A percentile compares a stretch with the other conserved stretches of the same genome.
These are phyloP conservation scores for Annulohypoxylon maeteangense DNA, from an alignment of 495 filamentous ascomycete species.

Conservation along the genomic window DNA sequence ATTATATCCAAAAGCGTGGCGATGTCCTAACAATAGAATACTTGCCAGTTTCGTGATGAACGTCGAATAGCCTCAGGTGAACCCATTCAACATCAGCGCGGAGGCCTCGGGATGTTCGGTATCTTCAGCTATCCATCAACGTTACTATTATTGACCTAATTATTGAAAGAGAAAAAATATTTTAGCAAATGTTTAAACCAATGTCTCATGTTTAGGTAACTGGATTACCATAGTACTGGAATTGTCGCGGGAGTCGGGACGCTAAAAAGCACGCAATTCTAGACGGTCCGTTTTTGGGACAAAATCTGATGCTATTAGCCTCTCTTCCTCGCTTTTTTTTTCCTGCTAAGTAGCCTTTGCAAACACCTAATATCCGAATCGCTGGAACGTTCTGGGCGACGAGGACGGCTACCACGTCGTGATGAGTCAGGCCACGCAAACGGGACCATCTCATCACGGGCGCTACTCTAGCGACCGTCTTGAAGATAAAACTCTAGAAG, in stretches of 20 bases:
- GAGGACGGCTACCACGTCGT: background rate
- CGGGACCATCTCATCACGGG: background rate
- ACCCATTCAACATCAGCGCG: background rate
- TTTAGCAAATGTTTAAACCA: background rate
- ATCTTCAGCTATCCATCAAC: background rate
- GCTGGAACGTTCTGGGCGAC: constrained; percentile 1
- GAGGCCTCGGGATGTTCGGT: constrained; percentile 9
- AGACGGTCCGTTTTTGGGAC: background rate
- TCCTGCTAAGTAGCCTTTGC: background rate
- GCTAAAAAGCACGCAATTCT: constrained; percentile 14
- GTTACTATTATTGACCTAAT: background rate
- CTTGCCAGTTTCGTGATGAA: background rate
- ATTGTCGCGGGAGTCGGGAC: constrained; percentile 10
- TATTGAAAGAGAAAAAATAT: background rate
- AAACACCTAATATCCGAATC: background rate
- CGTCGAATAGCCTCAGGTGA: background rate
- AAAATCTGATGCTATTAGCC: background rate
- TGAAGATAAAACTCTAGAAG: background rate
- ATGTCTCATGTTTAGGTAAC: background rate
- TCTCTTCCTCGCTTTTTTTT: background rate
- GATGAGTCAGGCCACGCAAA: constrained; percentile 1
- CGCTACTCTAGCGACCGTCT: background rate
- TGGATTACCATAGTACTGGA: background rate
- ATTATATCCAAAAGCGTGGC: background rate
- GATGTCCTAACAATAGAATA: background rate